A percentile compares a stretch with the other conserved stretches of the same genome.
These are phyloP conservation scores for Kuraishia molischiana DNA, from an alignment of 805 yeast species.

Conservation along the genomic window DNA sequence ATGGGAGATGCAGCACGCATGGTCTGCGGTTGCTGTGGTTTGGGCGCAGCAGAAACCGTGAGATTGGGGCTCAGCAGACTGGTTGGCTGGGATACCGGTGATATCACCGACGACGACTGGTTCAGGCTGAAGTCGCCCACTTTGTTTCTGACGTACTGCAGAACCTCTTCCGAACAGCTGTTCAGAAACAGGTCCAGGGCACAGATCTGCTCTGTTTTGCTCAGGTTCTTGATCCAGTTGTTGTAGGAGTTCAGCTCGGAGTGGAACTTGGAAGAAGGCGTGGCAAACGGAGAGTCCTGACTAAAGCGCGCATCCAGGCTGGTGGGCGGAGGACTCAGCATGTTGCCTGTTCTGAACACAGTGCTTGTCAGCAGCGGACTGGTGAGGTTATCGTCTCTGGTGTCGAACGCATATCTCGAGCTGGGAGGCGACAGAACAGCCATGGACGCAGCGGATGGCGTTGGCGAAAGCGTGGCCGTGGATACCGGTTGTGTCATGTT, in stretches of 20 bases:
- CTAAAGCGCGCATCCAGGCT: background rate
- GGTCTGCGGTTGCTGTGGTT: conserved; percentile 12
- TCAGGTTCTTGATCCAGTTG: conserved; percentile 35
- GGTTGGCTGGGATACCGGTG: too few species aligned
- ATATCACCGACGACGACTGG: too few species aligned
- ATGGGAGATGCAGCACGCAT: conserved; percentile 22
- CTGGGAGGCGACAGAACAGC: conserved; percentile 46
- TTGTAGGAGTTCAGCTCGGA: conserved; percentile 35
- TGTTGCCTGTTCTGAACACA: background rate
- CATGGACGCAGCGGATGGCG: conserved; percentile 61
- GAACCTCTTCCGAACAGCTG: conserved; percentile 32
- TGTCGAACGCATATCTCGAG: conserved; percentile 18
- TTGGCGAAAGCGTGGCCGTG: conserved; percentile 29
- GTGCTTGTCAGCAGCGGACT: conserved; percentile 14
- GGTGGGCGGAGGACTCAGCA: background rate
- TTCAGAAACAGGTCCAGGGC: conserved; percentile 38
- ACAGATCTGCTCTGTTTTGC: conserved; percentile 33
- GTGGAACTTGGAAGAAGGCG: conserved; percentile 13
- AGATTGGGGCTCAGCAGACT: conserved; percentile 3
- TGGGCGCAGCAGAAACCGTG: conserved; percentile 11
- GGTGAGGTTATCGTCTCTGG: conserved; percentile 9
- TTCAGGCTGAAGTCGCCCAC: conserved; percentile 10
- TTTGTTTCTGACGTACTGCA: conserved; percentile 32
- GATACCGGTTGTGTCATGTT: background rate
- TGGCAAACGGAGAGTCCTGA: background rate